phyloP scores from a whole-genome alignment of 1,284 basidiomycete genomes.

The Ganoderma sp. region DNA sequence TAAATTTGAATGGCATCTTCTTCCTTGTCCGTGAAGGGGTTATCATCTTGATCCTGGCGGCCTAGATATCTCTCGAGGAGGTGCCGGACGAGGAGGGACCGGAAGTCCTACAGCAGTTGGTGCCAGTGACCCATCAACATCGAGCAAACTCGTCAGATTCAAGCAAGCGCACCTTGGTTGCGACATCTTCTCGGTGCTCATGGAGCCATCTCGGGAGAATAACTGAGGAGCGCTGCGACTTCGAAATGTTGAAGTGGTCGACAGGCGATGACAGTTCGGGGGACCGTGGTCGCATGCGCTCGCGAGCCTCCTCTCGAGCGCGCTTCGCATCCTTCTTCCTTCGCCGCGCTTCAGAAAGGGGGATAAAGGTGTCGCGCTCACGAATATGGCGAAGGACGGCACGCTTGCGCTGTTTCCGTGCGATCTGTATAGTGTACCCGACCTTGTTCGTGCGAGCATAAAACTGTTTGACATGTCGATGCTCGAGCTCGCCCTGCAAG shows the following conservation, averaged over 20 bases:
- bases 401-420: conserved; percentile 5
- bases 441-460: conserved; percentile 43
- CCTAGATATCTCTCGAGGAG: not conserved
- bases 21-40: conserved; percentile 23
- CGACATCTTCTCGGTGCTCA: conserved; percentile 1
- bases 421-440: conserved; percentile 36
- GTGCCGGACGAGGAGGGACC: not conserved
- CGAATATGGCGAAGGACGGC: not conserved
- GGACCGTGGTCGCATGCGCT: not conserved
- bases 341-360: not conserved
- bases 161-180: conserved; percentile 4
- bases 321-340: not conserved
- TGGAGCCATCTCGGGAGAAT: not conserved
- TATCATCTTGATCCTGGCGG: not conserved
- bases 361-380: conserved; percentile 39
- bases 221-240: no score
- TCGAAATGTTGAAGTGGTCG: no score
- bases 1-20: conserved; percentile 17
- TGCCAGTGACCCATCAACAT: no score
- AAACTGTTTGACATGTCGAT: conserved; percentile 42
- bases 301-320: not conserved
- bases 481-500: conserved; percentile 43
- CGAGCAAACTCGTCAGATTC: no score
- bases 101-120: not conserved
- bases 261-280: no score